Conservation (phyloP, 2,329 filamentous ascomycete genomes). For the Immersiporthe knoxdaviesiana region DNA sequence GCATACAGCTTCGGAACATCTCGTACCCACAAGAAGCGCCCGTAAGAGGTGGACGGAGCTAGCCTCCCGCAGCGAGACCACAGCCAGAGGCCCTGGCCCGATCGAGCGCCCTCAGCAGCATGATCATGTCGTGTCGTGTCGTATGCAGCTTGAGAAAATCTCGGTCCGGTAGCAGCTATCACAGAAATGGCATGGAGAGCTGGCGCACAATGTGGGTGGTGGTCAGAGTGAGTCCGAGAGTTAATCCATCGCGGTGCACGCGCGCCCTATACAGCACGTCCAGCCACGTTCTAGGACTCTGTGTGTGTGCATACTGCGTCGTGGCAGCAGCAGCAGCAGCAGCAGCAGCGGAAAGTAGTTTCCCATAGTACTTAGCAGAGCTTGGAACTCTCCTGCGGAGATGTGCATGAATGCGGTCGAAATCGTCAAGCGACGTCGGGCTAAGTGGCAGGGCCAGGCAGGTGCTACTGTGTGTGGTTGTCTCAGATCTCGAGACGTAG, state of each 20-base stretch:
- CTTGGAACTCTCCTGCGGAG: not conserved
- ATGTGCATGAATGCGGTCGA: not conserved
- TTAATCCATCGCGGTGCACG: not conserved
- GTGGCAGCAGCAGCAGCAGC: not conserved
- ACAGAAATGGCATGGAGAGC: not conserved
- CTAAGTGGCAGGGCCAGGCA: not conserved
- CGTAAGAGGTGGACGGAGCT: not conserved
- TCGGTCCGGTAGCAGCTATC: slow-evolving; percentile 4
- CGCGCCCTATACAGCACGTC: not conserved
- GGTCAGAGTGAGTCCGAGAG: no score
- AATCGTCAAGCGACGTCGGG: not conserved
- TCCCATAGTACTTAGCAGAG: not conserved
- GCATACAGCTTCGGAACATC: not conserved
- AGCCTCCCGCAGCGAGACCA: not conserved
- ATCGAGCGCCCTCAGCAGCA: not conserved
- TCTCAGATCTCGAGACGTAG: slow-evolving; percentile 12
- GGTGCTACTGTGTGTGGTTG: not conserved
- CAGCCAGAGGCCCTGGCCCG: not conserved
- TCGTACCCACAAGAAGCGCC: not conserved
- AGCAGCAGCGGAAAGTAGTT: no score
- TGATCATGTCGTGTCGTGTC: not conserved
- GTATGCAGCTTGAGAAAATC: not conserved
- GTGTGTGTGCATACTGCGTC: not conserved
- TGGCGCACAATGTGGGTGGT: not conserved
- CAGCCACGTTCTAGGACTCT: not conserved